A percentile compares a stretch with the other conserved stretches of the same genome.
These are phyloP conservation scores for Candida easanensis DNA, from an alignment of 805 yeast genomes.

Conservation along the genomic window DNA sequence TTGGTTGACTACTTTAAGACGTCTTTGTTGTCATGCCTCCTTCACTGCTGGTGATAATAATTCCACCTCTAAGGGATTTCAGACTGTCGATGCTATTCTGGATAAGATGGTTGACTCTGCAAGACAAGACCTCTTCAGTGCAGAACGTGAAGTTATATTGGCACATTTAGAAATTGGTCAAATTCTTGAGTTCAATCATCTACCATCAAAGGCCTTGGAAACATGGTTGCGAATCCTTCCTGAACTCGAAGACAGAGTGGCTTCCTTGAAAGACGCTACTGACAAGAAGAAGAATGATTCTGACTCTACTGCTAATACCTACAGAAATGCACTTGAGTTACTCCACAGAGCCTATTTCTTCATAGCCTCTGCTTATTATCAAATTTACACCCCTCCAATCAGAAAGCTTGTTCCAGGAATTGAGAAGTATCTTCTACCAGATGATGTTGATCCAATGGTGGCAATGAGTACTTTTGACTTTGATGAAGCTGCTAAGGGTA, in stretches of 20 bases:
- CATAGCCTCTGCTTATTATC: conserved; percentile 71
- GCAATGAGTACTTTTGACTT: not conserved
- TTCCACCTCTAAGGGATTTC: conserved; percentile 18
- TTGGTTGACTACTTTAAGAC: conserved; percentile 71
- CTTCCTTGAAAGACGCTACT: not conserved
- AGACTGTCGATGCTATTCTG: conserved; percentile 68
- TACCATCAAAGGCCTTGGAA: conserved; percentile 49
- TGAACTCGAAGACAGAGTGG: conserved; percentile 12
- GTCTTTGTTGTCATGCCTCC: conserved; percentile 81
- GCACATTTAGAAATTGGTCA: conserved; percentile 62
- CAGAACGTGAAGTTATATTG: conserved; percentile 47
- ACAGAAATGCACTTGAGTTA: conserved; percentile 51
- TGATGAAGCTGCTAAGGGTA: conserved; percentile 23
- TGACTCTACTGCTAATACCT: conserved; percentile 19
- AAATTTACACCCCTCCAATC: conserved; percentile 39
- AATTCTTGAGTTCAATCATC: conserved; percentile 53
- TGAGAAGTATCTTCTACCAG: conserved; percentile 11
- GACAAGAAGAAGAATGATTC: conserved; percentile 18
- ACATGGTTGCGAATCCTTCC: conserved; percentile 38
- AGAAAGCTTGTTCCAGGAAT: conserved; percentile 27
- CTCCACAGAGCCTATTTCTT: conserved; percentile 79
- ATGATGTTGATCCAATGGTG: conserved; percentile 17
- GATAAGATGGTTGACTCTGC: conserved; percentile 60
- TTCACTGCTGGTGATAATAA: conserved; percentile 20
- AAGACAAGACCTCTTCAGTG: conserved; percentile 41